Evolutionary conservation across 1,139 yeast species (phyloP), one percentile per base, ranked within the genome.

Genomic region (Pichia inconspicua): DNA sequence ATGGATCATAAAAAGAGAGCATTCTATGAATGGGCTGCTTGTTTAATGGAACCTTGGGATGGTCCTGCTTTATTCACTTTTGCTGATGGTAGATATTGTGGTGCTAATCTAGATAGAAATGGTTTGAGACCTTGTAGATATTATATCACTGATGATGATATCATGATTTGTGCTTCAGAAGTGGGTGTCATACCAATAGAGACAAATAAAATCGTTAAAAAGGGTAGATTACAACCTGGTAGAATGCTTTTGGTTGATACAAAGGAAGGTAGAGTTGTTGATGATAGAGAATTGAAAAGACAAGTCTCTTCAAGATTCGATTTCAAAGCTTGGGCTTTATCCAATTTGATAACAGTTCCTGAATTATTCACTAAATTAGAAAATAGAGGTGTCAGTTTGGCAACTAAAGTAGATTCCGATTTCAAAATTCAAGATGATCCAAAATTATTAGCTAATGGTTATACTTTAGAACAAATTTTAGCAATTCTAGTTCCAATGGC

Each of bases 21-120:
- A 0, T 92, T 94, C 68, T 92, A 90, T 70, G 97, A 92, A 69
- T 92, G 98, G 98, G 97, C 97, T 44, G 96, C 98, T 17, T 89
- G 97, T 71, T 72, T 90, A 58, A 92, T 92, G 97, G 98, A 92
- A 72, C 97, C 98, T 22, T 92, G 98, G 98, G 98, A 92, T 71
- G 98, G 98, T 58, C 98, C 98, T 36, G 97, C 97, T 40, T 74
- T 92, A 60, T 87, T 92, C 73, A 89, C 96, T 35, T 92, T 92
- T 69, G 94, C 97, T 36, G 97, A 92, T 67, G 97, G 96, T 56
- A 79, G 97, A 63, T 92, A 87, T 75, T 88, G 97, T 71, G 98
- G 98, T 72, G 98, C 98, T 47, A 90, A 90, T 66, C 77, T 92
- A 59, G 98, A 92, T 70, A 81, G 98, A 72, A 92, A 92, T 66